Percentiles rank a stretch among this genome's conserved stretches.
Conservation (phyloP, 441 rosid genomes). For the Caryocar brasiliense region DNA sequence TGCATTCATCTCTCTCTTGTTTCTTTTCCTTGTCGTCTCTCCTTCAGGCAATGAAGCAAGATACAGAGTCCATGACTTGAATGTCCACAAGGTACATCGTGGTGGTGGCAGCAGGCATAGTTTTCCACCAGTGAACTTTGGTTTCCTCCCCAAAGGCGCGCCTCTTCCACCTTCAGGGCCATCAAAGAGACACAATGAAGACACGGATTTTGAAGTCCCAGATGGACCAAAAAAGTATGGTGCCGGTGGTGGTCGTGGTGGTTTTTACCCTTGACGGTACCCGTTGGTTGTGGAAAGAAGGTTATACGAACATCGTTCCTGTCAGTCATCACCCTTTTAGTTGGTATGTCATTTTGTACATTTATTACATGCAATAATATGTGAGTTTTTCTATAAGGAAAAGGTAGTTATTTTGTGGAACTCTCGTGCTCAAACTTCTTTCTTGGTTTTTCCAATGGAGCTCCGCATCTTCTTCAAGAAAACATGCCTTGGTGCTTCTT, state of each 20-base stretch:
- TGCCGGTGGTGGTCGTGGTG: background rate
- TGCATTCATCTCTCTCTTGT: slow-evolving; percentile 15
- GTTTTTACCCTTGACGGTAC: background rate
- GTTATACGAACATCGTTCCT: too few species aligned
- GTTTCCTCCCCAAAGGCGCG: slow-evolving; percentile 4
- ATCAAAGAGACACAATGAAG: slow-evolving; percentile 28
- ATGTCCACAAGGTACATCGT: background rate
- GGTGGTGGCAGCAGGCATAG: too few species aligned
- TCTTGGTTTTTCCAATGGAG: too few species aligned
- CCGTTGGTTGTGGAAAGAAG: too few species aligned
- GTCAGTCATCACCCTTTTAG: too few species aligned
- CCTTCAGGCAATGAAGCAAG: slow-evolving; percentile 11
- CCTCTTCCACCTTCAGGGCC: slow-evolving; percentile 47
- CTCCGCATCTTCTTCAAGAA: too few species aligned
- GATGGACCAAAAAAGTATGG: background rate
- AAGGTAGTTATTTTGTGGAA: too few species aligned
- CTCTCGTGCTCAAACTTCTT: too few species aligned
- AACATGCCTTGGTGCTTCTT: too few species aligned
- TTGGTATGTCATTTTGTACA: too few species aligned
- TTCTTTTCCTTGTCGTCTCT: slow-evolving; percentile 12
- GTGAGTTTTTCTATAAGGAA: too few species aligned
- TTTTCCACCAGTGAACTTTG: background rate
- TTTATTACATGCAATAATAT: too few species aligned
- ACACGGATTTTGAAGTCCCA: background rate
- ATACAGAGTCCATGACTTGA: background rate